These are phyloP conservation scores for Isabelozyma pseudorhagii DNA, from an alignment of 805 yeast species.

Conservation along the genomic window DNA sequence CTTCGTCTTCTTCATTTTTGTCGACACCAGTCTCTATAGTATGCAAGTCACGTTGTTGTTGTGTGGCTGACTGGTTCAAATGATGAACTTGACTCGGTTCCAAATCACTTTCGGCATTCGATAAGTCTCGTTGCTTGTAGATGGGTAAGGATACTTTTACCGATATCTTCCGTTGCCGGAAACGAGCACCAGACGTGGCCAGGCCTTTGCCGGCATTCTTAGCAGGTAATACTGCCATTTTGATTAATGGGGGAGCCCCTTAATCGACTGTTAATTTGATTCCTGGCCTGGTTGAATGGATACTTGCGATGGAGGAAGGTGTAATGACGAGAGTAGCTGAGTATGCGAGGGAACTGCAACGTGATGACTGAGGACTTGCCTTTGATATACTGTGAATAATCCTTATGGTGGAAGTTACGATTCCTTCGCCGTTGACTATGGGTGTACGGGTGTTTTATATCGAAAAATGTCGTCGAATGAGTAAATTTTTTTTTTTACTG, in stretches of 20 bases:
- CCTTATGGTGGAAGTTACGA: neutral
- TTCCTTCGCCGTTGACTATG: conserved; percentile 9
- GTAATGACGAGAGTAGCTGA: neutral
- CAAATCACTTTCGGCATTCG: conserved; percentile 60
- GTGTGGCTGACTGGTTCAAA: conserved; percentile 38
- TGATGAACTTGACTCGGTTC: conserved; percentile 44
- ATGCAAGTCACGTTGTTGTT: conserved; percentile 80
- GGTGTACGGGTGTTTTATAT: conserved; percentile 24
- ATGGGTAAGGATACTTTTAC: conserved; percentile 84
- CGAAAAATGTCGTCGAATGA: conserved; percentile 16
- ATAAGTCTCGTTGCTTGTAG: conserved; percentile 73
- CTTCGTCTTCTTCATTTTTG: conserved; percentile 95
- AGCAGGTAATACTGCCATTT: conserved; percentile 41
- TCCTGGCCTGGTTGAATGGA: neutral
- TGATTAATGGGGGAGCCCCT: neutral
- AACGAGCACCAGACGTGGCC: conserved; percentile 59
- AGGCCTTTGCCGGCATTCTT: conserved; percentile 24
- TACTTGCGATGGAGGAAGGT: neutral
- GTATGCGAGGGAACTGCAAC: neutral
- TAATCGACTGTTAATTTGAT: neutral
- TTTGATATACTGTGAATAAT: neutral
- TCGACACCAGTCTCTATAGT: conserved; percentile 97
- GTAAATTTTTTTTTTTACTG: neutral
- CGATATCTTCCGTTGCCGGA: conserved; percentile 91
- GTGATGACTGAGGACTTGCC: neutral